Conservation (phyloP, 73 alveolate species). For the Tetrahymena elliotti region DNA sequence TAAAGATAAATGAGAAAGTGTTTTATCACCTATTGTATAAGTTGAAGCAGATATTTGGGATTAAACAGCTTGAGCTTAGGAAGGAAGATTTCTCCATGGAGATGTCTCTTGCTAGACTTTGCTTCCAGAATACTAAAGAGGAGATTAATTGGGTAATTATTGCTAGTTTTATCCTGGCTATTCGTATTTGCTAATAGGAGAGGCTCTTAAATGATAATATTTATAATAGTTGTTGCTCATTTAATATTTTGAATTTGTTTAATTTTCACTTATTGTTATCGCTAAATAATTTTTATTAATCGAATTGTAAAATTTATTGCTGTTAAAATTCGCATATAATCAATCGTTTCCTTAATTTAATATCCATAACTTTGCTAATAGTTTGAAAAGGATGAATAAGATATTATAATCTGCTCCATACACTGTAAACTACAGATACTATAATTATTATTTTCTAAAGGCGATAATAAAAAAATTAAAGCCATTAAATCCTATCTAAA, state of each 20-base stretch:
- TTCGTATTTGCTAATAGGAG: background rate
- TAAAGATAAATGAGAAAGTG: background rate
- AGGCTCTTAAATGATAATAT: background rate
- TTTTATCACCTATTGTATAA: background rate
- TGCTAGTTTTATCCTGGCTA: background rate
- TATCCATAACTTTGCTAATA: background rate
- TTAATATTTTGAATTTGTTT: background rate
- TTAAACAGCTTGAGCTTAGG: background rate
- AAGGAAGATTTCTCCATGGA: background rate
- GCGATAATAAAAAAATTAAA: no score
- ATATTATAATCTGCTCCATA: background rate
- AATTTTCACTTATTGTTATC: background rate
- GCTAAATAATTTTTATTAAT: background rate
- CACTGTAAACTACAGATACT: background rate
- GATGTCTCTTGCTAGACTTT: background rate
- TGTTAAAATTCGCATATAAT: background rate
- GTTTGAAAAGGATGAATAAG: background rate
- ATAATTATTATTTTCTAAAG: background rate
- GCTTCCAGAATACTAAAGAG: background rate
- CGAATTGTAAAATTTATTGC: background rate
- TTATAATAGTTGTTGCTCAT: background rate
- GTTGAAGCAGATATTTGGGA: background rate
- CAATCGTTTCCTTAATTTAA: background rate
- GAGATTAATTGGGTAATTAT: background rate
- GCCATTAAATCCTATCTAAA: no score